Percentiles rank a stretch among this genome's conserved stretches.
Evolutionary conservation across 2,329 filamentous ascomycete genomes (phyloP).

Genomic region (Exserohilum turcica): DNA sequence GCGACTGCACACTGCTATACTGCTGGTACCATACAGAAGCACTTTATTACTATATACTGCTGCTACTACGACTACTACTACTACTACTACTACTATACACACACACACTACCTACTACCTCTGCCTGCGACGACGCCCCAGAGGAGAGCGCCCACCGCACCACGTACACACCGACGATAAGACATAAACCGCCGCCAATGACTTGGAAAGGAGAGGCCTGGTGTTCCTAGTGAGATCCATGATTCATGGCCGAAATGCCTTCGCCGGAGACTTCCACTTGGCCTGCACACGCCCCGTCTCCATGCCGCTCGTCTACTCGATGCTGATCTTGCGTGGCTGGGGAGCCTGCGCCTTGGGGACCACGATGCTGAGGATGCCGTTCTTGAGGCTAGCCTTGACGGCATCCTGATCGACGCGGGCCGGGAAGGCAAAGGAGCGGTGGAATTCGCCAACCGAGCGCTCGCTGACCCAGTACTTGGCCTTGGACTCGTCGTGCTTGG

Average conservation of each 20-base stretch:
- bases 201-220: conserved; percentile 1
- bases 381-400: conserved; percentile 66
- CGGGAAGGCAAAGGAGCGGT: conserved; percentile 64
- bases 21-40: too few species aligned
- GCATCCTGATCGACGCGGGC: conserved; percentile 62
- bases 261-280: background rate
- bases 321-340: conserved; percentile 58
- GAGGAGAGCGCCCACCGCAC: too few species aligned
- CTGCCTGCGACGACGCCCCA: too few species aligned
- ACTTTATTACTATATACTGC: too few species aligned
- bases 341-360: conserved; percentile 62
- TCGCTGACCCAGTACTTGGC: conserved; percentile 72
- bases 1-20: too few species aligned
- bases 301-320: conserved; percentile 53
- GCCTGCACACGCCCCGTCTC: background rate
- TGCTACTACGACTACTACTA: background rate
- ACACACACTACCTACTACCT: background rate
- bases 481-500: conserved; percentile 54
- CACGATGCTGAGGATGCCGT: conserved; percentile 62
- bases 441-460: conserved; percentile 64
- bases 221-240: background rate
- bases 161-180: background rate
- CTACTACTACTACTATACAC: background rate
- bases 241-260: background rate
- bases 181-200: conserved; percentile 3